Base-by-base conservation (phyloP, 257 asterid species). In the Jacaranda copaia region DNA sequence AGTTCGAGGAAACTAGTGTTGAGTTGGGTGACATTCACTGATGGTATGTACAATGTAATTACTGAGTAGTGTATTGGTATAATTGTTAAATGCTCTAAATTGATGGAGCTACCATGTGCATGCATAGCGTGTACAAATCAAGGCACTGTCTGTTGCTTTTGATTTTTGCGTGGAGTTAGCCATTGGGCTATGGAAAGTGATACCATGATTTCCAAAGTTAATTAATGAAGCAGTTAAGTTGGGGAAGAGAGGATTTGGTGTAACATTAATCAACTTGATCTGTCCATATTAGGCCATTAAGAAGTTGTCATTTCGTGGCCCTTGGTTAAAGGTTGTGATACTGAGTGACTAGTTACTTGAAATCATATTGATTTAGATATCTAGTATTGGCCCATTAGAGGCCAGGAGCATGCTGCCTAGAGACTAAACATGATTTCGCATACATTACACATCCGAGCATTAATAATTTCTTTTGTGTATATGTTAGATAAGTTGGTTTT, bases 151-250 rank as follows among this genome's bases (percentile, higher is more conserved):
- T 77, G 20, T 68, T 36, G 8, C 61, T 45, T 48, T 60, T 25
- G 12, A 32, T 42, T 51, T 16, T 57, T 63, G 45, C 72, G 10
- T 9, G 15, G 65, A 51, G 61, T 42, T 46, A n/a, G 20, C 15
- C 67, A 55, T 79, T 78, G 43, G 35, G 8, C n/a, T 49, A 25
- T 32, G 55, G 49, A 70, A 61, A 18, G 57, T 60, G 57, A 46
- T 40, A 59, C 39, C 52, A 25, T 18, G 43, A 70, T 8, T 5
- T 10, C 18, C 25, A 10, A 25, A 53, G 10, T 46, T 72, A 40
- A 46, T 25, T 25, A 68, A 16, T 42, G 25, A 65, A 60, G 39
- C 42, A 38, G 45, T 6, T 52, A 38, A 39, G 7, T 38, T 64
- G 65, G 45, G 35, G 43, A 19, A 20, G 3, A 14, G 55, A 32